Evolutionary conservation across 176 grass and related monocot species (phyloP).

Genomic region (Tillandsia fasciculata): DNA sequence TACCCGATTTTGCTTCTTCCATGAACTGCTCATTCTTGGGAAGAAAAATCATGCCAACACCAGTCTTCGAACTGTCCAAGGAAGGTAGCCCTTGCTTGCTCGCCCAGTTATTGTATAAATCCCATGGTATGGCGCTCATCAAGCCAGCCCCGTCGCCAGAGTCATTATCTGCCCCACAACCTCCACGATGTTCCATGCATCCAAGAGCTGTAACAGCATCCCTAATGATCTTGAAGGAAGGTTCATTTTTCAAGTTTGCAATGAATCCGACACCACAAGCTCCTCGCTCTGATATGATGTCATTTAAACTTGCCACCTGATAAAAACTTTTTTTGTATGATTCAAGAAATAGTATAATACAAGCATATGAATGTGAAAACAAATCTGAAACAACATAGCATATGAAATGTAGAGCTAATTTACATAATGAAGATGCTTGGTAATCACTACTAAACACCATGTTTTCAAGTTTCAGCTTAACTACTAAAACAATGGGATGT

Average conservation of each 20-base stretch:
- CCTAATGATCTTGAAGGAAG: constrained; percentile 52
- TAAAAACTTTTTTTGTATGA: not conserved
- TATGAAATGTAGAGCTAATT: too few relatives aligned
- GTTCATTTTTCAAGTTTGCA: too few relatives aligned
- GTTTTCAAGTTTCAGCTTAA: too few relatives aligned
- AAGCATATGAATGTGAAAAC: not conserved
- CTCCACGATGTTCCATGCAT: constrained; percentile 99
- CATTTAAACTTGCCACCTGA: constrained; percentile 65
- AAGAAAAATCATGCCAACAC: too few relatives aligned
- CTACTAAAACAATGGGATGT: too few relatives aligned
- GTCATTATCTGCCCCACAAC: constrained; percentile 92
- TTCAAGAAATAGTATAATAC: not conserved
- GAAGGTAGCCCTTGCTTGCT: too few relatives aligned
- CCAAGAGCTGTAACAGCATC: constrained; percentile 88
- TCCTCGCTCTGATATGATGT: constrained; percentile 92
- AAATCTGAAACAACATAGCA: not conserved
- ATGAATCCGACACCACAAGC: constrained; percentile 96
- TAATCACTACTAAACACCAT: too few relatives aligned
- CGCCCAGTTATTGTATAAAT: too few relatives aligned
- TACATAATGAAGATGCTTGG: too few relatives aligned
- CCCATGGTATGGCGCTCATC: too few relatives aligned
- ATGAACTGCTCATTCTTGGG: constrained; percentile 50
- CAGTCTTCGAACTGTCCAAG: too few relatives aligned
- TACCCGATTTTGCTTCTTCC: constrained; percentile 85
- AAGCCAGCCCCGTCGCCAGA: too few relatives aligned